Conservation (phyloP, 352 stramenopile genomes). For the Pythium sp. region DNA sequence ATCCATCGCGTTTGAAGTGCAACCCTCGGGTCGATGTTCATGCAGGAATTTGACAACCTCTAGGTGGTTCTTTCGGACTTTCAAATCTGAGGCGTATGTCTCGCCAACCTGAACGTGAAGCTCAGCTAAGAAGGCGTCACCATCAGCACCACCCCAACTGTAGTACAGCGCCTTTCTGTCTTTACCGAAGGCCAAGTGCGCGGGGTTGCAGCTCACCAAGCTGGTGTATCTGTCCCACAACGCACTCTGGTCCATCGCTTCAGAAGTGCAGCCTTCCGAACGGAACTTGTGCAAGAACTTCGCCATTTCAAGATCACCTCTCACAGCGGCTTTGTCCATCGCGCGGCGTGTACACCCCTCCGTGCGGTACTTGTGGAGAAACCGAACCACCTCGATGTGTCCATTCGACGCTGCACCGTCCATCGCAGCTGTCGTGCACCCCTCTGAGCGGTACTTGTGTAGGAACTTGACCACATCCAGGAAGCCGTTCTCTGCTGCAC, state of each 20-base stretch:
- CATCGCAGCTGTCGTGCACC: conserved; percentile 1
- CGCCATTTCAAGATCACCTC: background rate
- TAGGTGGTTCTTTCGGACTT: background rate
- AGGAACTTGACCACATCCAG: conserved; percentile 4
- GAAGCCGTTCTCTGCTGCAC: conserved; percentile 1
- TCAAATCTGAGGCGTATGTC: background rate
- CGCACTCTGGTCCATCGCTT: background rate
- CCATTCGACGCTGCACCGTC: background rate
- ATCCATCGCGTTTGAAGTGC: background rate
- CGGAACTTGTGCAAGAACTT: background rate
- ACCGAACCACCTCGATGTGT: conserved; percentile 2
- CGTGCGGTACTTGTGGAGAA: conserved; percentile 1
- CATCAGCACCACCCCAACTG: background rate
- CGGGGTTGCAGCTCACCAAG: background rate
- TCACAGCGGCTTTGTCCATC: conserved; percentile 5
- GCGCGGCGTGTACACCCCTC: conserved; percentile 1
- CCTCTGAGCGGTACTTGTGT: background rate
- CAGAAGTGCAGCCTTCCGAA: background rate
- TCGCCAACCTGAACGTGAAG: background rate
- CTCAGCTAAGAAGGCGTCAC: background rate
- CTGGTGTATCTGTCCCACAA: background rate
- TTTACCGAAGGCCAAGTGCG: background rate
- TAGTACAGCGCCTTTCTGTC: background rate
- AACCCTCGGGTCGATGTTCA: background rate
- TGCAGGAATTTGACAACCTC: conserved; percentile 4